phyloP scores from a whole-genome alignment of 352 stramenopile genomes.

The Pythium pectinolyticum region DNA sequence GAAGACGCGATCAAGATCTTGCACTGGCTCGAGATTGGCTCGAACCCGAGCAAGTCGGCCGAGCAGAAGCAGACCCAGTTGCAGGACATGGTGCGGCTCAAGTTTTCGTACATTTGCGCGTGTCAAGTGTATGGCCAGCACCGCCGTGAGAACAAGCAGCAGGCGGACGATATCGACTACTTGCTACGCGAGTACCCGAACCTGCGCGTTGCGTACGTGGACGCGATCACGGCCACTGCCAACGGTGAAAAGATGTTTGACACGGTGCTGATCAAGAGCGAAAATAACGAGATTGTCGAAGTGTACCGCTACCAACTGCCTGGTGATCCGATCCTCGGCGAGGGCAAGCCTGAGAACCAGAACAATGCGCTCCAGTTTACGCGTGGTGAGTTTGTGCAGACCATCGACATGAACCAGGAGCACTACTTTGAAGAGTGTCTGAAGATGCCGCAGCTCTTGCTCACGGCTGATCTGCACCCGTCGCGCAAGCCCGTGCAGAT shows the following conservation, averaged over 20 bases:
- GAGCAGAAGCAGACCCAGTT: slow-evolving; percentile 81
- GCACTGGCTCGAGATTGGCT: slow-evolving; percentile 83
- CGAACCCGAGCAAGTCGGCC: slow-evolving; percentile 52
- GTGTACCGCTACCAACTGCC: slow-evolving; percentile 80
- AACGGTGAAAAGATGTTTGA: slow-evolving; percentile 56
- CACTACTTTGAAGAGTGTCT: slow-evolving; percentile 86
- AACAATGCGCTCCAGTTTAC: slow-evolving; percentile 82
- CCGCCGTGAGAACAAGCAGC: slow-evolving; percentile 54
- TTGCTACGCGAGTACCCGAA: slow-evolving; percentile 82
- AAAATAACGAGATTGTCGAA: slow-evolving; percentile 68
- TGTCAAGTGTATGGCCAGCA: slow-evolving; percentile 86
- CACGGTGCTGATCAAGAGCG: slow-evolving; percentile 79
- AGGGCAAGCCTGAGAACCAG: slow-evolving; percentile 86
- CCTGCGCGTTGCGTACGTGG: slow-evolving; percentile 81
- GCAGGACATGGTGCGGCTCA: slow-evolving; percentile 82
- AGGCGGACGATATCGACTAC: slow-evolving; percentile 83
- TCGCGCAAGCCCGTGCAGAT: slow-evolving; percentile 77
- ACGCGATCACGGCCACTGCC: slow-evolving; percentile 51
- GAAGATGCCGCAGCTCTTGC: slow-evolving; percentile 85
- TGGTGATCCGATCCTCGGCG: slow-evolving; percentile 74
- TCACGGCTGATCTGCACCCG: slow-evolving; percentile 64
- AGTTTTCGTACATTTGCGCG: slow-evolving; percentile 85
- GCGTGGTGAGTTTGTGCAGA: slow-evolving; percentile 81
- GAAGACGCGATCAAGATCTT: slow-evolving; percentile 86
- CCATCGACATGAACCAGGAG: slow-evolving; percentile 89